These are phyloP conservation scores for Phytophthora idaei DNA, from an alignment of 352 stramenopile genomes.

Conservation along the genomic window DNA sequence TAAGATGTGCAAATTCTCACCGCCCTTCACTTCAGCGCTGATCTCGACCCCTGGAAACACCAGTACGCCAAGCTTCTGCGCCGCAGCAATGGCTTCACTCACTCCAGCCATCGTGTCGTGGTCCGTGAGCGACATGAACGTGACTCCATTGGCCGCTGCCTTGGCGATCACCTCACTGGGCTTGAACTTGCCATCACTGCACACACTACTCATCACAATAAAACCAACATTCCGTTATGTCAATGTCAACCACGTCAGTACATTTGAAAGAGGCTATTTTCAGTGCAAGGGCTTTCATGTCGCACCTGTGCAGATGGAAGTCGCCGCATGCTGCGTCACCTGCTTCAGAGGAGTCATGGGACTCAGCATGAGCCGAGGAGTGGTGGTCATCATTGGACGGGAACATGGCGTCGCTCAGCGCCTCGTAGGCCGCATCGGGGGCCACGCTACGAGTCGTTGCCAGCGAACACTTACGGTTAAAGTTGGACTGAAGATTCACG, in stretches of 20 bases:
- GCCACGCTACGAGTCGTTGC: conserved; percentile 5
- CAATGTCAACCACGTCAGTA: conserved; percentile 7
- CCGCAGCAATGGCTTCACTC: conserved; percentile 68
- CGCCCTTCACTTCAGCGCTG: conserved; percentile 83
- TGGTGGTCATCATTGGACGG: conserved; percentile 62
- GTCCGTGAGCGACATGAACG: conserved; percentile 85
- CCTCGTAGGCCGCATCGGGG: conserved; percentile 25
- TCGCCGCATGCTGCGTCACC: conserved; percentile 64
- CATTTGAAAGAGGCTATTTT: conserved; percentile 1
- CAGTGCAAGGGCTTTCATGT: conserved; percentile 5
- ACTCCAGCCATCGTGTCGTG: conserved; percentile 89
- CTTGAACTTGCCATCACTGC: conserved; percentile 83
- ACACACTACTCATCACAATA: conserved; percentile 48
- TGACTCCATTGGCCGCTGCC: conserved; percentile 77
- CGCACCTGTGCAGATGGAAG: conserved; percentile 87
- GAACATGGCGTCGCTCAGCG: conserved; percentile 77
- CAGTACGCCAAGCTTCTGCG: conserved; percentile 67
- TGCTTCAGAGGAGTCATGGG: conserved; percentile 49
- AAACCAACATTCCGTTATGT: conserved; percentile 8
- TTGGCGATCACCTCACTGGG: conserved; percentile 78
- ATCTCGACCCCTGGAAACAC: conserved; percentile 87
- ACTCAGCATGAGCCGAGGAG: conserved; percentile 26
- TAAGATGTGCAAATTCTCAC: conserved; percentile 87
- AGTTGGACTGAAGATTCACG: conserved; percentile 86
- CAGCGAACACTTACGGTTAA: conserved; percentile 80